These are phyloP conservation scores for Fusarium setosum DNA, from an alignment of 2,329 filamentous ascomycete genomes.

Conservation along the genomic window DNA sequence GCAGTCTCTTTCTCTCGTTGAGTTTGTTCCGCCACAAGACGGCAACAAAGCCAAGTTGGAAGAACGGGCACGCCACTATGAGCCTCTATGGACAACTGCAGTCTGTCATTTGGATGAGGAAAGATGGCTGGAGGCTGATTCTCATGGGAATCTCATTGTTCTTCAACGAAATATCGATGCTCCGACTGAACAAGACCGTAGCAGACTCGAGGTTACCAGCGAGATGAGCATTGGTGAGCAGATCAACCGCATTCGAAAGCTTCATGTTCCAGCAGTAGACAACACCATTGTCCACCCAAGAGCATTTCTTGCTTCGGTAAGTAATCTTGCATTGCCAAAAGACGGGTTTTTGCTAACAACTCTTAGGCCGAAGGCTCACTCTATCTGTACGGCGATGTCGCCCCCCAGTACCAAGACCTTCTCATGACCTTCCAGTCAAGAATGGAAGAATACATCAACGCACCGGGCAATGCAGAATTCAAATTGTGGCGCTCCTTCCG, in stretches of 20 bases:
- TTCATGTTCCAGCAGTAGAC: slow-evolving; percentile 73
- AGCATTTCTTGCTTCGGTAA: slow-evolving; percentile 90
- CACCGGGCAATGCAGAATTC: slow-evolving; percentile 81
- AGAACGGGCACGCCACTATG: slow-evolving; percentile 83
- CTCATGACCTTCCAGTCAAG: slow-evolving; percentile 83
- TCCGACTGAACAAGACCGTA: slow-evolving; percentile 78
- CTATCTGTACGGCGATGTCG: slow-evolving; percentile 88
- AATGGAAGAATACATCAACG: slow-evolving; percentile 74
- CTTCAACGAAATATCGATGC: slow-evolving; percentile 79
- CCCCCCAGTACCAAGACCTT: slow-evolving; percentile 77
- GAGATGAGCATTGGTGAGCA: slow-evolving; percentile 92
- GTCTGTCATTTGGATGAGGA: slow-evolving; percentile 78
- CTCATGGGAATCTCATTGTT: slow-evolving; percentile 87
- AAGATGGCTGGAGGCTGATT: slow-evolving; percentile 85
- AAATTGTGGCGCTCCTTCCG: slow-evolving; percentile 84
- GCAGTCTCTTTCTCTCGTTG: slow-evolving; percentile 87
- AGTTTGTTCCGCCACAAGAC: slow-evolving; percentile 71
- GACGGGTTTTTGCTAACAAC: slow-evolving; percentile 19
- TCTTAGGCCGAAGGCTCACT: slow-evolving; percentile 86
- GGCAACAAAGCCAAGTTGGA: slow-evolving; percentile 71
- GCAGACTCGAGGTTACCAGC: slow-evolving; percentile 76
- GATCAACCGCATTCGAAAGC: slow-evolving; percentile 86
- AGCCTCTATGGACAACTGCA: slow-evolving; percentile 85
- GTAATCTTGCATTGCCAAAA: slow-evolving; percentile 41
- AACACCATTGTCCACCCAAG: slow-evolving; percentile 79